phyloP scores from a whole-genome alignment of 345 rosid genomes.

The Jatropha curcas region DNA sequence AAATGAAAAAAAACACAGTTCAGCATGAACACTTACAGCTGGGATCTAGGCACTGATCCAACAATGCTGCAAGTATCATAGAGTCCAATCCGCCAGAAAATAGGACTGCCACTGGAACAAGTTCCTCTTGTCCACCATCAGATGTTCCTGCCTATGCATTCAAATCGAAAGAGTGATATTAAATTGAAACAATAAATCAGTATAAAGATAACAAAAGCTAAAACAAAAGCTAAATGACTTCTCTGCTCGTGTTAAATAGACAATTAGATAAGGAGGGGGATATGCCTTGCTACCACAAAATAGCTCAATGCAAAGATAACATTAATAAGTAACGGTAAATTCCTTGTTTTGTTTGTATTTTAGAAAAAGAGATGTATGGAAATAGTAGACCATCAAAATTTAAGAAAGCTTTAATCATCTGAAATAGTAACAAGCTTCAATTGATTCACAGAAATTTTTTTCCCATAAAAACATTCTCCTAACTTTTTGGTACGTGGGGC shows the following conservation, averaged over 20 bases:
- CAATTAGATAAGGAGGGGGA: not conserved
- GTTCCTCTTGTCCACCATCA: slow-evolving; percentile 35
- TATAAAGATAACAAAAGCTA: not conserved
- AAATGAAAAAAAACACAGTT: slow-evolving; percentile 3
- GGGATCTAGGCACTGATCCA: slow-evolving; percentile 75
- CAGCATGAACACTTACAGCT: slow-evolving; percentile 45
- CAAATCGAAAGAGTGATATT: slow-evolving; percentile 13
- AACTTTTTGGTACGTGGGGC: too few species aligned
- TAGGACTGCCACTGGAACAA: slow-evolving; percentile 76
- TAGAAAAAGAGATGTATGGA: not conserved
- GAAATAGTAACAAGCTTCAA: not conserved
- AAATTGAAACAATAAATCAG: not conserved
- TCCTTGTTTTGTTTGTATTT: not conserved
- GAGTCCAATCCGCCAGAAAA: slow-evolving; percentile 98
- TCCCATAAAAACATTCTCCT: not conserved
- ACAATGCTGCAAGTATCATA: slow-evolving; percentile 86
- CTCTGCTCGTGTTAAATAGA: not conserved
- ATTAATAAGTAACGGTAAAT: too few species aligned
- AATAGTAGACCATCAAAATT: not conserved
- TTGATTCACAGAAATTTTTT: not conserved
- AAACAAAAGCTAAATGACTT: not conserved
- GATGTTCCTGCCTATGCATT: slow-evolving; percentile 41
- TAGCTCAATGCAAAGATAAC: not conserved
- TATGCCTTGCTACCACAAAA: not conserved
- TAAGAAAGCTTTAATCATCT: not conserved